These are phyloP conservation scores for Przewalskia tangutica DNA, from an alignment of 257 asterid species.

Conservation along the genomic window DNA sequence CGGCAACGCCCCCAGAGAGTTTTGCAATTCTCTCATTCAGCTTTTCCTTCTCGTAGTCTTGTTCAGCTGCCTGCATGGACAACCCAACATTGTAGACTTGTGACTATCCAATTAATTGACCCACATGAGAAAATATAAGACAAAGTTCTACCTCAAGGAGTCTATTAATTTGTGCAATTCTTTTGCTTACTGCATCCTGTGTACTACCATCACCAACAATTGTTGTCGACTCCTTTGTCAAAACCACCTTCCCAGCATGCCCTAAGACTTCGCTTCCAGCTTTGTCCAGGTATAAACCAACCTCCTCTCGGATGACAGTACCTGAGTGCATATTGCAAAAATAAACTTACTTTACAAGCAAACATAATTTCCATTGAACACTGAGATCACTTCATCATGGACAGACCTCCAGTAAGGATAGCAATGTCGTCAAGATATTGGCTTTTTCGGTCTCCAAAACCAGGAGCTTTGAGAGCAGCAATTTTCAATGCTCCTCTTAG, in stretches of 20 bases:
- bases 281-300: constrained; percentile 76
- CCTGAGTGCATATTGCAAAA: constrained; percentile 23
- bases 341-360: neutral
- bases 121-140: neutral
- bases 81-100: neutral
- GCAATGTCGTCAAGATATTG: constrained; percentile 98
- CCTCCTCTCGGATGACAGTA: constrained; percentile 90
- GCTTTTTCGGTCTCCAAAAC: constrained; percentile 92
- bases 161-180: constrained; percentile 71
- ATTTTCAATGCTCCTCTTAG: constrained; percentile 88
- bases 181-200: constrained; percentile 75
- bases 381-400: neutral
- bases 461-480: constrained; percentile 98
- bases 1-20: constrained; percentile 95
- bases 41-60: constrained; percentile 89
- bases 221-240: constrained; percentile 80
- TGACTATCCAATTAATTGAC: neutral
- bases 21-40: constrained; percentile 87
- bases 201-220: constrained; percentile 98
- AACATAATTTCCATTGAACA: neutral
- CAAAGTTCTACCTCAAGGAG: constrained; percentile 60
- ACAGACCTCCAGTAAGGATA: constrained; percentile 76
- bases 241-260: constrained; percentile 85
- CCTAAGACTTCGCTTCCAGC: constrained; percentile 89
- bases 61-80: constrained; percentile 65